Conservation (phyloP, 352 stramenopile species). For the Phytophthora melonis region DNA sequence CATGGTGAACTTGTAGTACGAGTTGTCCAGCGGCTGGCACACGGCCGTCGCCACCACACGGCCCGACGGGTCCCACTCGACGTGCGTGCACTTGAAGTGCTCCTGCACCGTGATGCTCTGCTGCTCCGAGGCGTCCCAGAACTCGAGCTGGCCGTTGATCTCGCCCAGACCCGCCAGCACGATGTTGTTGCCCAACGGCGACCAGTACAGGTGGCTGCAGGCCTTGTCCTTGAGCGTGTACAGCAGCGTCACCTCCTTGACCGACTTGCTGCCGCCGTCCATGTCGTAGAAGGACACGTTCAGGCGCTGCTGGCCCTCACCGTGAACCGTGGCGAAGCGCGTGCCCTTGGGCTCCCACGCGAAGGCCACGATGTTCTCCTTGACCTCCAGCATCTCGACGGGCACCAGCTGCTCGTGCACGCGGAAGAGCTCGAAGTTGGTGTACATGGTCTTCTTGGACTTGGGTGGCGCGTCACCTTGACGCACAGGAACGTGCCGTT, state of each 20-base stretch:
- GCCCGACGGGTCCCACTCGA: constrained; percentile 98
- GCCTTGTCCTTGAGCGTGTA: constrained; percentile 96
- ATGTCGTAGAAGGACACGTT: constrained; percentile 98
- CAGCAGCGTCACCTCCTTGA: constrained; percentile 94
- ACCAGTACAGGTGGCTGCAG: constrained; percentile 98
- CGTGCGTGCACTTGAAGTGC: constrained; percentile 98
- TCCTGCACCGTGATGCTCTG: constrained; percentile 96
- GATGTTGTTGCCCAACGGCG: constrained; percentile 93
- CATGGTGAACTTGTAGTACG: constrained; percentile 98
- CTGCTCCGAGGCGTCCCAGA: constrained; percentile 97
- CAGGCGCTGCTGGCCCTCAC: constrained; percentile 92
- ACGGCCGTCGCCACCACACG: constrained; percentile 96
- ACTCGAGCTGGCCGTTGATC: constrained; percentile 96
- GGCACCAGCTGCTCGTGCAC: constrained; percentile 95
- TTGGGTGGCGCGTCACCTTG: constrained; percentile 90
- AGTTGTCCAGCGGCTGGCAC: constrained; percentile 95
- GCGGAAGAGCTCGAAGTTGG: constrained; percentile 99
- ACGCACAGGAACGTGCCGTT: constrained; percentile 95
- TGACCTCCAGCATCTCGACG: constrained; percentile 98
- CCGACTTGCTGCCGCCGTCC: constrained; percentile 69
- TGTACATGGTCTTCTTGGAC: constrained; percentile 99
- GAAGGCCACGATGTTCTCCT: constrained; percentile 96
- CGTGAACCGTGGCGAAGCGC: constrained; percentile 97
- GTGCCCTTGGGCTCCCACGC: constrained; percentile 97
- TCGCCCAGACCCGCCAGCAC: constrained; percentile 95